Evolutionary conservation across 495 filamentous ascomycete genomes (phyloP).

Genomic region (Schizothecium vesticola): DNA sequence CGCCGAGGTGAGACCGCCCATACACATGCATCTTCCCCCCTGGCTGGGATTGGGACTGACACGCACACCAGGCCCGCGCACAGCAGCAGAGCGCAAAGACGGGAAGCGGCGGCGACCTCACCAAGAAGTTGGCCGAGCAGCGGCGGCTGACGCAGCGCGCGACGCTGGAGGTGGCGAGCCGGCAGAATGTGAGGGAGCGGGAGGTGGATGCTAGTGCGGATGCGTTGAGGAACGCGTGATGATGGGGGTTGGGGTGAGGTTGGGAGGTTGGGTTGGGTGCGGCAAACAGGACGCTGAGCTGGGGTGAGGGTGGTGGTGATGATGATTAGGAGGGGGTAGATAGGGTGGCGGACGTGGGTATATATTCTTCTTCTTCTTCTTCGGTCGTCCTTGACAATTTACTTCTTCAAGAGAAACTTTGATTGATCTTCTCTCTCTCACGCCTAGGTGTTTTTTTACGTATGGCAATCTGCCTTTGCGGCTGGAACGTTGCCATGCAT

Average conservation of each 20-base stretch:
- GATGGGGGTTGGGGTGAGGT: background rate
- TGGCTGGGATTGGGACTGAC: background rate
- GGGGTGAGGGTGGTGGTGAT: background rate
- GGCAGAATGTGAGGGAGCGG: constrained; percentile 49
- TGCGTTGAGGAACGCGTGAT: constrained; percentile 43
- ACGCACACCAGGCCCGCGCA: constrained; percentile 38
- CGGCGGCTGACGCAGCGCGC: constrained; percentile 58
- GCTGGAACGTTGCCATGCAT: background rate
- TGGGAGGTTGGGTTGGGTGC: background rate
- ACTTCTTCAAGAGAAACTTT: background rate
- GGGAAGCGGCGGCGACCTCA: constrained; percentile 47
- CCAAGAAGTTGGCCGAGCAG: constrained; percentile 57
- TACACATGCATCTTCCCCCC: too few species aligned
- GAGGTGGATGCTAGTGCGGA: constrained; percentile 52
- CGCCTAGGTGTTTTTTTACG: background rate
- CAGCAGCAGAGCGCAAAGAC: constrained; percentile 28
- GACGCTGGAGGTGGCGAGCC: constrained; percentile 53
- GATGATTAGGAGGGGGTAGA: background rate
- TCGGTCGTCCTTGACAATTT: background rate
- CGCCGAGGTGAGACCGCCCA: constrained; percentile 57
- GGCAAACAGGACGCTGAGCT: background rate
- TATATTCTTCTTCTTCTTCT: background rate
- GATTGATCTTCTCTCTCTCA: background rate
- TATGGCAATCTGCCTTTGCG: background rate
- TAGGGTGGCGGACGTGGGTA: background rate